Conservation (phyloP, 768 basidiomycete genomes). For the Leccinum arenicola region DNA sequence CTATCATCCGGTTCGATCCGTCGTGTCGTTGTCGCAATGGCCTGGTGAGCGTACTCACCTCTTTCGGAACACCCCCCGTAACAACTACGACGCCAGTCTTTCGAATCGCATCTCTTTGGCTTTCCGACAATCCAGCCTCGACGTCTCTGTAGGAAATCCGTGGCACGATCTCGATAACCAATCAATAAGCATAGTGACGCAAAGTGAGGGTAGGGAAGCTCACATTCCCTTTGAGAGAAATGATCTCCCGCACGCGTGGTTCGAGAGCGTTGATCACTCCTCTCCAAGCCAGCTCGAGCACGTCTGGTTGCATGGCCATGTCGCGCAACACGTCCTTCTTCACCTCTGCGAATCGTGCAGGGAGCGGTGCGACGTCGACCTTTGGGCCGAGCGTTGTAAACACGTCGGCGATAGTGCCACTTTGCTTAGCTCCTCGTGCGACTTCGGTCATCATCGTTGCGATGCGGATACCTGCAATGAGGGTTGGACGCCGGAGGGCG, state of each 20-base stretch:
- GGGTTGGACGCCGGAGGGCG: not conserved
- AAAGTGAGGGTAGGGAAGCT: constrained; percentile 7
- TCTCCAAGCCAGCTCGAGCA: constrained; percentile 50
- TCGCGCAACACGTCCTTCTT: constrained; percentile 56
- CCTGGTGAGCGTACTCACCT: constrained; percentile 35
- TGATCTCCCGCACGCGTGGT: constrained; percentile 46
- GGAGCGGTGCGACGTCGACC: constrained; percentile 40
- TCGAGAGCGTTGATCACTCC: constrained; percentile 52
- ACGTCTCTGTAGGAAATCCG: constrained; percentile 45
- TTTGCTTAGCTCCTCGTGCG: constrained; percentile 17
- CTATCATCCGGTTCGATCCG: constrained; percentile 25
- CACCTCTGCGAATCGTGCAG: constrained; percentile 54
- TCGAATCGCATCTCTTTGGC: constrained; percentile 44
- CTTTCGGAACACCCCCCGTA: constrained; percentile 51
- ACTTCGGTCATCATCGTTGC: constrained; percentile 14
- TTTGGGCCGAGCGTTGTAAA: constrained; percentile 45
- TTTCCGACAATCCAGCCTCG: constrained; percentile 43
- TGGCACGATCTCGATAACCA: constrained; percentile 46
- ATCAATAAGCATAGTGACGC: not conserved
- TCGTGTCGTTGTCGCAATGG: not conserved
- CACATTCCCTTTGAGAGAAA: constrained; percentile 45
- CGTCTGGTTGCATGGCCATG: constrained; percentile 10
- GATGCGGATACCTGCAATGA: not conserved
- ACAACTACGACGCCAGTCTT: constrained; percentile 55
- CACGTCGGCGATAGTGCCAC: constrained; percentile 45